phyloP scores from a whole-genome alignment of 2,329 filamentous ascomycete genomes.

The Fusarium veterinarium region DNA sequence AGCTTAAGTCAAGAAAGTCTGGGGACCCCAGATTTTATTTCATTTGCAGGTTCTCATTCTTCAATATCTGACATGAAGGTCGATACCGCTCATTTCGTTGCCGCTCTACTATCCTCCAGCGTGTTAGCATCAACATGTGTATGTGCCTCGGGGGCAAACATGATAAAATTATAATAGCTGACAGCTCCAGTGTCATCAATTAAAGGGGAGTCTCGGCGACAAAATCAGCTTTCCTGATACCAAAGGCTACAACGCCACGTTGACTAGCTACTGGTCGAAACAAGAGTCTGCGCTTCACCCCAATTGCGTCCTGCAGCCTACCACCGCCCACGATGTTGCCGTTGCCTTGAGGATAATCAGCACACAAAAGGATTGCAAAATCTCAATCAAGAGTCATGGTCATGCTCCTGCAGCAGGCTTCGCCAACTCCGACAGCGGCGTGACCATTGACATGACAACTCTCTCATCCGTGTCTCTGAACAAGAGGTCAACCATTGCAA shows the following conservation, averaged over 20 bases:
- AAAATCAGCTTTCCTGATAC: not conserved
- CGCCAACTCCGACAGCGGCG: not conserved
- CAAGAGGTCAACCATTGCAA: not conserved
- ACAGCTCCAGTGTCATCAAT: not conserved
- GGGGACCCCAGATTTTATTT: not conserved
- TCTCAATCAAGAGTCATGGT: not conserved
- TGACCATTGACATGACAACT: constrained; percentile 5
- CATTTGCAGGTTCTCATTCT: not conserved
- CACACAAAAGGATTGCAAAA: not conserved
- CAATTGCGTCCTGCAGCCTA: not conserved
- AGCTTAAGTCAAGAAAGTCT: not conserved
- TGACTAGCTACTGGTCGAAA: not conserved
- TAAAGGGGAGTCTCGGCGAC: not conserved
- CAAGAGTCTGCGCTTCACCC: not conserved
- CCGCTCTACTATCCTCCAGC: accelerated
- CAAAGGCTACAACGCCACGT: not conserved
- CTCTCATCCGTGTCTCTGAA: not conserved
- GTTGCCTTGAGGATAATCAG: not conserved
- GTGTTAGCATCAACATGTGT: not conserved
- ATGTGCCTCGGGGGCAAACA: accelerated
- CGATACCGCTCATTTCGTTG: too few relatives aligned
- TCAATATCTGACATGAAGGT: not conserved
- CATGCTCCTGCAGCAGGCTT: constrained; percentile 11
- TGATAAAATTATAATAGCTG: not conserved
- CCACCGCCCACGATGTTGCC: not conserved